These are phyloP conservation scores for Catunica adiposa DNA, from an alignment of 2,329 filamentous ascomycete species.

Conservation along the genomic window DNA sequence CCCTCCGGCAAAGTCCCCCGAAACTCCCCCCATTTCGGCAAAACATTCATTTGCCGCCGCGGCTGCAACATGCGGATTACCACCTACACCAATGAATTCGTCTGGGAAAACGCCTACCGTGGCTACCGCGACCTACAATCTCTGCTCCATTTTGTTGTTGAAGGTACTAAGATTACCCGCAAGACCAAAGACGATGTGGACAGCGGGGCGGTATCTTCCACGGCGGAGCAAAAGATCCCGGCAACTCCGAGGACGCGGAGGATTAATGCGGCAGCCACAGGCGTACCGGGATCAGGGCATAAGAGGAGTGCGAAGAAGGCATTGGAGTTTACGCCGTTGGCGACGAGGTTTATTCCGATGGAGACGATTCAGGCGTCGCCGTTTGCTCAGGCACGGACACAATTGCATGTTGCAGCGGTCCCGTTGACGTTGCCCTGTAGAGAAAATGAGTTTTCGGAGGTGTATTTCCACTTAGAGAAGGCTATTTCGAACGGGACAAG, in stretches of 20 bases:
- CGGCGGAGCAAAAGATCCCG: background rate
- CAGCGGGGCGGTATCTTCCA: background rate
- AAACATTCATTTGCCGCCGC: conserved; percentile 76
- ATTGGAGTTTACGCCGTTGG: conserved; percentile 89
- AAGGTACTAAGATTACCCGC: conserved; percentile 52
- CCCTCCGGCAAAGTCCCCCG: conserved; percentile 61
- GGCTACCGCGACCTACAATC: conserved; percentile 46
- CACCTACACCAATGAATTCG: conserved; percentile 80
- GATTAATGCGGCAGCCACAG: conserved; percentile 2
- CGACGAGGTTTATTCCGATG: conserved; percentile 67
- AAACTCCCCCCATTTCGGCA: conserved; percentile 58
- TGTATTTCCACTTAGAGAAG: conserved; percentile 84
- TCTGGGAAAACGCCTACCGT: conserved; percentile 72
- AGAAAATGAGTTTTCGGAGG: conserved; percentile 76
- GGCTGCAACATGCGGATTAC: conserved; percentile 80
- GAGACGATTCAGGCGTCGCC: conserved; percentile 63
- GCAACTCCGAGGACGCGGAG: conserved; percentile 9
- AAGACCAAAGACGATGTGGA: conserved; percentile 18
- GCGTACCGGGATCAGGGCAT: conserved; percentile 2
- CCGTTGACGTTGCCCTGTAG: conserved; percentile 79
- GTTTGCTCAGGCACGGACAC: conserved; percentile 76
- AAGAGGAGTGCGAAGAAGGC: conserved; percentile 36
- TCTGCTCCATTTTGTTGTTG: conserved; percentile 51
- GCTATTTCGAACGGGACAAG: conserved; percentile 88
- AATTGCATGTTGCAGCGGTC: conserved; percentile 85